Conservation (phyloP, 2,329 filamentous ascomycete species). For the Daldinia eschscholtzii region DNA sequence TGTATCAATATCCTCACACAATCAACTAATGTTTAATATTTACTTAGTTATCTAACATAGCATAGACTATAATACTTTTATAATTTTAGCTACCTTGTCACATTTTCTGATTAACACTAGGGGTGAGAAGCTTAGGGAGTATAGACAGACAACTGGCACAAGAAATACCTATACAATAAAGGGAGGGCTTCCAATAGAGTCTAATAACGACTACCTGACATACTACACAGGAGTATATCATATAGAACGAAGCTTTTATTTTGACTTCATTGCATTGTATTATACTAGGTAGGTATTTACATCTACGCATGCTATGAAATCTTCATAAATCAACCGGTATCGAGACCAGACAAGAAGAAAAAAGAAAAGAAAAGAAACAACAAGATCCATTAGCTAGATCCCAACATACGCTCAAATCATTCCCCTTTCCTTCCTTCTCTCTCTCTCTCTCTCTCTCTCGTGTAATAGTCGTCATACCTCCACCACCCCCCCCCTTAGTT, state of each 20-base stretch:
- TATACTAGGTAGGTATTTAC: conserved; percentile 3
- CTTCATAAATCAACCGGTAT: background rate
- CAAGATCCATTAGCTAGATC: background rate
- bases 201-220: no score
- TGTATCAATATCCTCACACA: background rate
- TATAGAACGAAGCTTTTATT: background rate
- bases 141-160: no score
- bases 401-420: conserved; percentile 1
- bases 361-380: no score
- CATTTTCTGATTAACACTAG: background rate
- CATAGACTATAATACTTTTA: background rate
- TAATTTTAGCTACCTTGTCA: background rate
- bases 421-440: background rate
- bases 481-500: background rate
- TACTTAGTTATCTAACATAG: background rate
- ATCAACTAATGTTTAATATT: background rate
- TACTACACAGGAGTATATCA: background rate
- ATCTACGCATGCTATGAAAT: conserved; percentile 11
- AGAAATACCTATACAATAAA: no score
- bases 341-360: background rate
- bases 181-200: no score
- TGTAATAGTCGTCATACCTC: background rate
- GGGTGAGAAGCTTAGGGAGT: no score
- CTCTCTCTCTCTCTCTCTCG: background rate
- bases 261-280: background rate